Evolutionary conservation across 2,329 filamentous ascomycete species (phyloP), one percentile per base, ranked within the genome.

Genomic region (Ophiostoma novo-ulmi): DNA sequence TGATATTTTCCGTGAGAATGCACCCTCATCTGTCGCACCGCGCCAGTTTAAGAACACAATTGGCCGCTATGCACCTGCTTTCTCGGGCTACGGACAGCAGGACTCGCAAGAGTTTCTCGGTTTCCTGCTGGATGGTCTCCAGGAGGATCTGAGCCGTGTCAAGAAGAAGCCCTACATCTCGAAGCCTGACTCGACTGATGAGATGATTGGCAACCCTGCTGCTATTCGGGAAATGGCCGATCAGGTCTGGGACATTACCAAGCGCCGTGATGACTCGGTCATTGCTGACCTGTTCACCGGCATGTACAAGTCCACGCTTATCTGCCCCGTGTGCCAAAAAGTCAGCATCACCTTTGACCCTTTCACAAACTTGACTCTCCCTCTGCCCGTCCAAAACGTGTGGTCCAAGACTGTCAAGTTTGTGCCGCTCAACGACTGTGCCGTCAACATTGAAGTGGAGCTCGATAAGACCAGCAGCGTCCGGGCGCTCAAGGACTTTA

Each of bases 261-360:
- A 93, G 77, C 89, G 90, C 73, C 89, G 95, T 69, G 97, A 99
- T 75, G 93, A 98, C 77, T 98, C 95, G 0, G 91, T 98, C 58
- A 92, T 97, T 74, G 94, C 93, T 71, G 95, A 99, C 78, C 85
- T 99, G 13, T 99, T 99, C 79, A 96, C 93, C 31, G 95, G 95
- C 73, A 93, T 98, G 85, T 99, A 98, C 85, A 97, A 98, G 82
- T 98, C 96, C 64, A 98, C 94, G 0, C 86, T 99, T 73, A 90
- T 95, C 73, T 99, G 95, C 77, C 95, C 95, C 0, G 87, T 86
- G 8, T 99, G 95, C 79, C 86, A 90, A 75, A 99, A 98, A 81
- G 91, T 98, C 80, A 97, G 94, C 85, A 97, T 99, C 76, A 98
- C 95, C 0, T 99, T 99, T 77, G 95, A 99, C 78, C 95, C 95